phyloP scores from a whole-genome alignment of 441 rosid genomes.

The Erodium texanum region DNA sequence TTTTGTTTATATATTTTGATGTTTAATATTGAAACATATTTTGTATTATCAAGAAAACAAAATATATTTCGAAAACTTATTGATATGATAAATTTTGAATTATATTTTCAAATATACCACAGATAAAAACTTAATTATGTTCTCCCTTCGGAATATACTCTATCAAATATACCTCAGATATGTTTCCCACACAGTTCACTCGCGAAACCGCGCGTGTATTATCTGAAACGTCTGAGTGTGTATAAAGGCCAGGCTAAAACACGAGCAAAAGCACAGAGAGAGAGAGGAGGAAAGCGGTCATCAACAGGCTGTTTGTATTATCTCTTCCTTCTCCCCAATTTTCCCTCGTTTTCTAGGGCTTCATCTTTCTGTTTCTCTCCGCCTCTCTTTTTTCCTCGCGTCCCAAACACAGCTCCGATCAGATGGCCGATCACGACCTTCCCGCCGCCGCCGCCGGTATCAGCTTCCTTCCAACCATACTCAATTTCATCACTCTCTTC shows the following conservation, averaged over 20 bases:
- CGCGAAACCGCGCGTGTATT: neutral
- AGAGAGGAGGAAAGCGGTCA: neutral
- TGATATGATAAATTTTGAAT: too few species aligned
- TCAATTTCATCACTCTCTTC: neutral
- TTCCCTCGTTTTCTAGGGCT: constrained; percentile 4
- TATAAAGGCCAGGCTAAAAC: neutral
- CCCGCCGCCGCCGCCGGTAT: constrained; percentile 8
- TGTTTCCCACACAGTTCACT: neutral
- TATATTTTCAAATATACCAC: neutral
- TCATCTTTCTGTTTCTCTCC: neutral
- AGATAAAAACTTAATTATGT: neutral
- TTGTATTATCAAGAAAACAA: too few species aligned
- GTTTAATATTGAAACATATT: too few species aligned
- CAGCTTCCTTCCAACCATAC: neutral
- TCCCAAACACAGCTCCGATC: neutral
- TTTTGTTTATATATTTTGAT: too few species aligned
- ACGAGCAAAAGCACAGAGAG: neutral
- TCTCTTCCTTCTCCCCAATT: neutral
- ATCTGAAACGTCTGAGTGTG: neutral
- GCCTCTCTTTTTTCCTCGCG: neutral
- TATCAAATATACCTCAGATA: neutral
- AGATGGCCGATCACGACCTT: constrained; percentile 3
- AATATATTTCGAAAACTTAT: too few species aligned
- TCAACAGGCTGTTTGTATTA: neutral
- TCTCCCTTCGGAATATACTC: neutral